These are phyloP conservation scores for Gigaspora rosea DNA, from an alignment of 192 early-diverging fungal genomes.

Conservation along the genomic window DNA sequence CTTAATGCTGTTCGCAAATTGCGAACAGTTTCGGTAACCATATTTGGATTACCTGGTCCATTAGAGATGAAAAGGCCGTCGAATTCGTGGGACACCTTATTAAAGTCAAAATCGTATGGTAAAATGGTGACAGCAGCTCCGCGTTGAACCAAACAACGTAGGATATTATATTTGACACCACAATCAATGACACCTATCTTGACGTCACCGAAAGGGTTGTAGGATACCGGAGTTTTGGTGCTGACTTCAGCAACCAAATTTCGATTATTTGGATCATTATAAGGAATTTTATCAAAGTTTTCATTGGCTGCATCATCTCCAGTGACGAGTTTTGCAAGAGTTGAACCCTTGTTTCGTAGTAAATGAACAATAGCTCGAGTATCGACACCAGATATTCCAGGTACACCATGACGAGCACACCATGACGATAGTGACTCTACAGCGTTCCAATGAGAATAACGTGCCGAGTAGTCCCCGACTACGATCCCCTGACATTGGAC, in stretches of 20 bases:
- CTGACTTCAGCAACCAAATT: slow-evolving; percentile 84
- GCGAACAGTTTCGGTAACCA: slow-evolving; percentile 65
- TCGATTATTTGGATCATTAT: slow-evolving; percentile 70
- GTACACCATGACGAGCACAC: slow-evolving; percentile 81
- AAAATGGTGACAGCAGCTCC: slow-evolving; percentile 86
- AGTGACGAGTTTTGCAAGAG: slow-evolving; percentile 74
- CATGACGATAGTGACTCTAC: slow-evolving; percentile 87
- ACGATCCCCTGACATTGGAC: slow-evolving; percentile 89
- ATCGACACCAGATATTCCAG: slow-evolving; percentile 89
- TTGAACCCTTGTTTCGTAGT: slow-evolving; percentile 84
- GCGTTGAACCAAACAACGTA: slow-evolving; percentile 77
- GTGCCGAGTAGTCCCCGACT: slow-evolving; percentile 87
- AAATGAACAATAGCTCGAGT: slow-evolving; percentile 87
- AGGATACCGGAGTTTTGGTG: slow-evolving; percentile 64
- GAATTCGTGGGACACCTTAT: slow-evolving; percentile 57
- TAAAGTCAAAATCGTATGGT: slow-evolving; percentile 84
- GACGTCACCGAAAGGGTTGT: slow-evolving; percentile 78
- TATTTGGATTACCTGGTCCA: slow-evolving; percentile 83
- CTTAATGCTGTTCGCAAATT: slow-evolving; percentile 68
- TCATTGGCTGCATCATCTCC: slow-evolving; percentile 57
- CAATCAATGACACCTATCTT: slow-evolving; percentile 86
- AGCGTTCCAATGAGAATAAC: slow-evolving; percentile 94
- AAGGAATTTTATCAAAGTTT: slow-evolving; percentile 42
- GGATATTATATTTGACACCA: slow-evolving; percentile 92
- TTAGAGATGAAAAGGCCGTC: slow-evolving; percentile 94